These are phyloP conservation scores for Candida lessepsii DNA, from an alignment of 805 yeast species.

Conservation along the genomic window DNA sequence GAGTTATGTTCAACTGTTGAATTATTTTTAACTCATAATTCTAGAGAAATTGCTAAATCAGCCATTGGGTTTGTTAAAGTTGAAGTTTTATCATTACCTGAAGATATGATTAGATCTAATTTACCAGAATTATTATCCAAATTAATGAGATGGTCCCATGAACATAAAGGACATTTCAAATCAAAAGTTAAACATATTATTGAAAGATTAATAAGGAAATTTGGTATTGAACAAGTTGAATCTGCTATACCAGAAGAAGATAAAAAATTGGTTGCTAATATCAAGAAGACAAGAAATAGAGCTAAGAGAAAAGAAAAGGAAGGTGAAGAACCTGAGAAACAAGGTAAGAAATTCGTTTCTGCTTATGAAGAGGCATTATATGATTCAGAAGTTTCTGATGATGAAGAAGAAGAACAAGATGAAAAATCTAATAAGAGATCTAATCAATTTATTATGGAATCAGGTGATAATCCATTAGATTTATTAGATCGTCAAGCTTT, in stretches of 20 bases:
- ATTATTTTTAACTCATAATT: slow-evolving; percentile 83
- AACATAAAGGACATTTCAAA: slow-evolving; percentile 93
- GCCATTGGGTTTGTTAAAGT: slow-evolving; percentile 94
- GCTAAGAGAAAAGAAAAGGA: slow-evolving; percentile 68
- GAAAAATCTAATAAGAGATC: slow-evolving; percentile 30
- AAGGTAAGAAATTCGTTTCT: slow-evolving; percentile 61
- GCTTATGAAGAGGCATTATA: slow-evolving; percentile 93
- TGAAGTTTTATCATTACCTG: slow-evolving; percentile 78
- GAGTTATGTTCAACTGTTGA: slow-evolving; percentile 87
- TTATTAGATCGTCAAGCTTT: slow-evolving; percentile 80
- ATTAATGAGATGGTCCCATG: slow-evolving; percentile 90
- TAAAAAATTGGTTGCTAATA: slow-evolving; percentile 75
- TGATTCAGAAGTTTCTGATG: slow-evolving; percentile 63
- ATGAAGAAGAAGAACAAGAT: slow-evolving; percentile 49
- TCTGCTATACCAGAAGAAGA: slow-evolving; percentile 88
- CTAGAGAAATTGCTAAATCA: slow-evolving; percentile 90
- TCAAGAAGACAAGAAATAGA: slow-evolving; percentile 81
- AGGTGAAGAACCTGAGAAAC: slow-evolving; percentile 22
- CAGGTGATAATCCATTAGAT: slow-evolving; percentile 79
- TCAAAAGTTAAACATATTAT: slow-evolving; percentile 89
- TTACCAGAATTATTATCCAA: slow-evolving; percentile 65
- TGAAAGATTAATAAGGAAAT: slow-evolving; percentile 86
- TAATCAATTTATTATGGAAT: slow-evolving; percentile 72
- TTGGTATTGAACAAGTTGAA: slow-evolving; percentile 86
- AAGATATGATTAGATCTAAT: slow-evolving; percentile 65